Base-by-base conservation (phyloP, 2,329 filamentous ascomycete species). In the Aureobasidium subglaciale region DNA sequence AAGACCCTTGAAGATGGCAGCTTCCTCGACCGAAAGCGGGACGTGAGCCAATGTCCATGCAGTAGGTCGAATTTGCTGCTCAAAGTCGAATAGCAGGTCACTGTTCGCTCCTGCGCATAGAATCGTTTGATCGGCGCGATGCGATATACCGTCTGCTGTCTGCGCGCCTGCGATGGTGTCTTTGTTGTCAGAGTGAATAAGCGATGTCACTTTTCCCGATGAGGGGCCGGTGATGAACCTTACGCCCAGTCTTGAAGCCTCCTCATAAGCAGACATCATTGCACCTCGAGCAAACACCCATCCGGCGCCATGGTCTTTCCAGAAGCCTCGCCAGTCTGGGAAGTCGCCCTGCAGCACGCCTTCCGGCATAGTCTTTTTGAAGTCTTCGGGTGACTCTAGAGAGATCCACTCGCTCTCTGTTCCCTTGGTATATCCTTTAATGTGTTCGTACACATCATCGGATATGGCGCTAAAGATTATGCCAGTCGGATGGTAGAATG, bases 21-120 rank as follows among this genome's bases (percentile, higher is more conserved):
- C 68, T 62, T 81, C 79, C 7, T 74, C 68, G 0, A 65, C 60
- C 0, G 71, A 73, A 67, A 81, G 74, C 18, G 70, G 67, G 29
- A 81, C 74, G 59, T 81, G 78, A 6, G 71, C 75, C 1, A 81
- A 63, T 18, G 77, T 80, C 76, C 77, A 80, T 1, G 77, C 77
- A 4, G 76, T 80, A 2, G 78, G 75, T n/a, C 76, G 70, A 8
- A 81, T 64, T 60, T 82, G 78, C 30, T 73, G 68, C 62, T 78
- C 70, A 57, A 79, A 74, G 58, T 80, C 75, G 1, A 81, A 63
- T 0, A 81, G 63, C 3, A 64, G 62, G 30, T 75, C 71, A 15
- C 75, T 75, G 35, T 70, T 71, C 13, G 78, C 78, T 4, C 78
- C 78, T 3, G 77, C 74, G 15, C 73, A 70, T 11, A 82, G 68